These are phyloP conservation scores for Pichia ethanolica DNA, from an alignment of 805 yeast genomes.

Conservation along the genomic window DNA sequence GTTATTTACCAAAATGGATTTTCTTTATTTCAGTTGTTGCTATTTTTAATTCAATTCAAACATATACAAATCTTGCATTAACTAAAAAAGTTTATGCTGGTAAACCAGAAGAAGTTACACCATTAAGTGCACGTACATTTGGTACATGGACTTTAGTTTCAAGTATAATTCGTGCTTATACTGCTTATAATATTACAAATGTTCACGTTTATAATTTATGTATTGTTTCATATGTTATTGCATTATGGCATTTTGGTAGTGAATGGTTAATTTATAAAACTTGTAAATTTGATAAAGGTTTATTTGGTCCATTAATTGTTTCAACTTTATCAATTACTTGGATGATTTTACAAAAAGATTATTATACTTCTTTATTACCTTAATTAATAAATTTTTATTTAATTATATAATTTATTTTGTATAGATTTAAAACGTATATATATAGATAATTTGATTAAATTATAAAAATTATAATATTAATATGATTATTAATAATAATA, in stretches of 20 bases:
- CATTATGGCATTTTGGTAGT: conserved; percentile 71
- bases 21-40: conserved; percentile 83
- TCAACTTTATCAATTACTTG: conserved; percentile 66
- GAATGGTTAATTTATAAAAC: conserved; percentile 81
- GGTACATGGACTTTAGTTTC: conserved; percentile 97
- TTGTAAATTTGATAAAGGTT: conserved; percentile 79
- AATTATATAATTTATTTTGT: background rate
- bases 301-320: conserved; percentile 83
- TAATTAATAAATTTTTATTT: background rate
- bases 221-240: conserved; percentile 73
- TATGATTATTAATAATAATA: too few relatives aligned
- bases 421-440: too few relatives aligned
- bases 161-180: conserved; percentile 76
- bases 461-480: too few relatives aligned
- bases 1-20: conserved; percentile 69
- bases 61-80: conserved; percentile 62
- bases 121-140: conserved; percentile 86
- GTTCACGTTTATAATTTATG: conserved; percentile 72
- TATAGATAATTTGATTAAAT: too few relatives aligned
- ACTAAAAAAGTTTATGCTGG: conserved; percentile 74
- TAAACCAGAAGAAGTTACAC: conserved; percentile 49
- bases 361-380: conserved; percentile 32
- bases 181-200: conserved; percentile 68
- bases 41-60: conserved; percentile 81
- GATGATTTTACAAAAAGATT: conserved; percentile 71